Evolutionary conservation across 2,329 filamentous ascomycete species (phyloP), one percentile per base, ranked within the genome.

Genomic region (Westerdykella aurantiaca): DNA sequence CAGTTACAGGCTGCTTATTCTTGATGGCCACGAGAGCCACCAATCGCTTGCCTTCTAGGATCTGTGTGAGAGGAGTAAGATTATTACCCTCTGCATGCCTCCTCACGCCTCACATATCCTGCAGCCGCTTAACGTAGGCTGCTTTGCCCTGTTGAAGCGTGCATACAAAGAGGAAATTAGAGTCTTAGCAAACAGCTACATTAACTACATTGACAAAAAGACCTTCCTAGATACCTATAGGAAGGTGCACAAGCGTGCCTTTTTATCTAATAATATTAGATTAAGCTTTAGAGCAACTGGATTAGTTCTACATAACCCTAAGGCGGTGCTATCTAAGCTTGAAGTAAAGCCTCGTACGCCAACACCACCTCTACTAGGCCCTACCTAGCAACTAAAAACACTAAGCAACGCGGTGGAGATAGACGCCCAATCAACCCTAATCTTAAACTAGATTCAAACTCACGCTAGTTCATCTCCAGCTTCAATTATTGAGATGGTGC

Each of bases 1-100:
- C 10, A 16, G 21, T 18, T 23, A 39, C 31, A 35, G 22, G 31
- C 39, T 45, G 17, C 43, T 42, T 11, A 25, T 45, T 17, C 38
- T 45, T 12, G 34, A 45, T 16, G 39, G 43, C 23, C 29, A 45
- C 38, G 25, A 34, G 16, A 42, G 44, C 16, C 22, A 45, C 14
- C 4, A 33, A 13, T 39, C 37, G 16, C 18, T 37, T 1, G 18
- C 39, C 25, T 41, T 47, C 18, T 21, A 41, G 18, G n/a, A 44
- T 2, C 42, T 29, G 41, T 47, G 25, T 44, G 38, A 1, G 1
- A 17, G 6, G 31, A 34, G 44, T 23, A 44, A 40, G 18, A 44
- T 47, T 31, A 37, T 47, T 6, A 43, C 29, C 16, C 41, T 47
- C 34, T 47, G n/a, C n/a, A n/a, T n/a, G n/a, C n/a, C n/a, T n/a